Base-by-base conservation (phyloP, 2,329 filamentous ascomycete genomes). In the Botrytis pseudocinerea region DNA sequence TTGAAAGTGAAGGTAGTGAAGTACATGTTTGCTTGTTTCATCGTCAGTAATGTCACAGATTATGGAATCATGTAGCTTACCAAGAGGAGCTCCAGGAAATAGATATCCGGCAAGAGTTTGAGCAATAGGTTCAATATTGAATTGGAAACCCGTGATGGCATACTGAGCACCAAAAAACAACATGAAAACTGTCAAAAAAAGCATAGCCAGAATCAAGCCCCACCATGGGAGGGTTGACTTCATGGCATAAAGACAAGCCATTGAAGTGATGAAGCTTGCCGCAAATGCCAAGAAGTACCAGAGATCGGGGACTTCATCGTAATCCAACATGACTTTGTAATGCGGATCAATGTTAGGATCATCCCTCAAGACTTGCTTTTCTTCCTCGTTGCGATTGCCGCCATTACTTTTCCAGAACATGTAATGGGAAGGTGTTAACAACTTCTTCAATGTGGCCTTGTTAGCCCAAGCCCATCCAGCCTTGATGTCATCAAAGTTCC, bases 1-100 rank as follows among this genome's bases (percentile, higher is more conserved):
- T 86, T 85, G 76, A 83, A 85, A 69, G 89, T 89, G 78, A 91
- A 93, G 75, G 90, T 91, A 81, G 92, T 93, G 84, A 93, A 93
- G 84, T 93, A 87, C 73, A 77, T 93, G 86, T 92, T 91, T 64
- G 90, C 90, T 71, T 16, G 4, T 35, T 35, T n/a, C 18, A 35
- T 12, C 42, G 66, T 65, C 22, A 62, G 35, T 20, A 25, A 25
- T 48, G 44, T 7, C 4, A 42, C 28, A 44, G 18, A 48, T 40
- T 32, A 35, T 5, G 6, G 32, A 6, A 32, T 12, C 46, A 46
- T 70, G 28, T n/a, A 32, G 28, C 71, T 60, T 66, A 73, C 68
- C 72, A 75, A 93, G 84, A 6, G 91, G 91, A 7, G 86, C 87
- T 42, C 91, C 91, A 14, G 76, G 76, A 80, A 82, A 72, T 79